phyloP scores from a whole-genome alignment of 805 yeast species.

The Alloascoidea africana region DNA sequence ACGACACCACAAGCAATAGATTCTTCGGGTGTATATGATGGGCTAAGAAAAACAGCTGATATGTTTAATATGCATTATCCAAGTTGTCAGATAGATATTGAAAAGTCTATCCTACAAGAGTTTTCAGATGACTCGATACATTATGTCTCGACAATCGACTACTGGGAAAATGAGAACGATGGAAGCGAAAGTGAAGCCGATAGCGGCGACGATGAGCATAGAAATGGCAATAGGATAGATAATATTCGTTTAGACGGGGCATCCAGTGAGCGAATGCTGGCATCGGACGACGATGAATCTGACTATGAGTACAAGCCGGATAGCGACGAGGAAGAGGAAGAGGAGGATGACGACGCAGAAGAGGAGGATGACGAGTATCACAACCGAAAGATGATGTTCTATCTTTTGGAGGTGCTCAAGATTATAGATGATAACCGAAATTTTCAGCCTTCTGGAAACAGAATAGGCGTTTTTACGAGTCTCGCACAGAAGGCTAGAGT shows the following conservation, averaged over 20 bases:
- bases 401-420: not conserved
- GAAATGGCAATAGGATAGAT: constrained; percentile 1
- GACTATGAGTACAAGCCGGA: constrained; percentile 4
- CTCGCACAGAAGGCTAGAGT: not conserved
- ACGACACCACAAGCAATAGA: too few species aligned
- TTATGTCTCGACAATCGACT: too few species aligned
- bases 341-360: constrained; percentile 6
- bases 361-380: constrained; percentile 3
- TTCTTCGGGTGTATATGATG: not conserved
- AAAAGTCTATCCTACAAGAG: not conserved
- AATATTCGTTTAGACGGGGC: constrained; percentile 3
- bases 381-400: not conserved
- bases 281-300: constrained; percentile 10
- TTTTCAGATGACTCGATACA: not conserved
- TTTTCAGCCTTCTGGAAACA: not conserved
- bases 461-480: not conserved
- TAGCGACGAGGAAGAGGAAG: constrained; percentile 4
- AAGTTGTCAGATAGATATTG: not conserved
- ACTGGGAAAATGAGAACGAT: constrained; percentile 8
- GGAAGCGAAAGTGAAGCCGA: constrained; percentile 8
- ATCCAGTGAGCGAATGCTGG: constrained; percentile 5
- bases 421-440: not conserved
- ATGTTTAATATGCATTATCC: not conserved
- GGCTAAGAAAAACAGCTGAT: not conserved
- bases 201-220: constrained; percentile 5